These are phyloP conservation scores for Plasmodium knowlesi DNA, from an alignment of 169 alveolate species.

Conservation along the genomic window DNA sequence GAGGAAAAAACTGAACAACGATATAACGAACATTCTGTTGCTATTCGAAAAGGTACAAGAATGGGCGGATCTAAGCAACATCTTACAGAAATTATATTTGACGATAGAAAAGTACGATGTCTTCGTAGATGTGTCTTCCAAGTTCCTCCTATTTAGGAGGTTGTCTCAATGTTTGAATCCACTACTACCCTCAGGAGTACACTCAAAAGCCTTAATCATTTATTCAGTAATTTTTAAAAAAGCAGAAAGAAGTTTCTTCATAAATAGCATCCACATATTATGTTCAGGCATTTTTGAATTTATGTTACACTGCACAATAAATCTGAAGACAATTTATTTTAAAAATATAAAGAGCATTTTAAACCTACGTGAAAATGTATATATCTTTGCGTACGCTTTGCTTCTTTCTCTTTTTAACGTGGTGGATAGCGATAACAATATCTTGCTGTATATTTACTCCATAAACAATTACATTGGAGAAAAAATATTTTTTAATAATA, in stretches of 20 bases:
- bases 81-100: slow-evolving; percentile 88
- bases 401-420: slow-evolving; percentile 85
- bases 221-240: slow-evolving; percentile 90
- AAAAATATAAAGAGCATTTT: slow-evolving; percentile 86
- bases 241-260: slow-evolving; percentile 86
- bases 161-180: slow-evolving; percentile 94
- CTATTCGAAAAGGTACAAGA: slow-evolving; percentile 93
- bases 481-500: slow-evolving; percentile 85
- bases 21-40: slow-evolving; percentile 83
- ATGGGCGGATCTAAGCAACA: slow-evolving; percentile 94
- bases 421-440: slow-evolving; percentile 90
- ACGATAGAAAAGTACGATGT: slow-evolving; percentile 82
- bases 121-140: slow-evolving; percentile 85
- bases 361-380: slow-evolving; percentile 88
- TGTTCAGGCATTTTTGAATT: slow-evolving; percentile 94
- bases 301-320: slow-evolving; percentile 90
- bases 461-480: slow-evolving; percentile 86
- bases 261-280: slow-evolving; percentile 90
- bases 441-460: slow-evolving; percentile 82
- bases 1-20: slow-evolving; percentile 76
- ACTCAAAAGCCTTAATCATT: slow-evolving; percentile 91
- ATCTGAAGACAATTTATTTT: slow-evolving; percentile 90
- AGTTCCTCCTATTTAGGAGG: slow-evolving; percentile 90
- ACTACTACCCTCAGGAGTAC: slow-evolving; percentile 93
- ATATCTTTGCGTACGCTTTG: slow-evolving; percentile 88